phyloP scores from a whole-genome alignment of 1,284 basidiomycete species.

The Boletellus deceptivus region DNA sequence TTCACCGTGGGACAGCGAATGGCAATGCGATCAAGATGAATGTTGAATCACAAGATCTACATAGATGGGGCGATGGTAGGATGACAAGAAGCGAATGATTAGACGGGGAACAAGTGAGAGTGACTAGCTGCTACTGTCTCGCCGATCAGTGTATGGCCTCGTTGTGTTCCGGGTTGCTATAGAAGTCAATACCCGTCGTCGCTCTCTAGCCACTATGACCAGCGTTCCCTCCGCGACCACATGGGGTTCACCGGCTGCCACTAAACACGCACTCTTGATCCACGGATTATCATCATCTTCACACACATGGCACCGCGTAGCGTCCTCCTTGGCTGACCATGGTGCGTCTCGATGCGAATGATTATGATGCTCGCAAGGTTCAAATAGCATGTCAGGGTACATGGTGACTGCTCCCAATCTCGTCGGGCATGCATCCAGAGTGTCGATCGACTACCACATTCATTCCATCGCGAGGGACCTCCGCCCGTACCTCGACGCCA shows the following conservation, averaged over 20 bases:
- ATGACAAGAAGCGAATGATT: too few species aligned
- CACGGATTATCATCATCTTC: constrained; percentile 26
- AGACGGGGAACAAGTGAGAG: too few species aligned
- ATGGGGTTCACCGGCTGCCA: constrained; percentile 20
- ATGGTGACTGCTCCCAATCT: constrained; percentile 26
- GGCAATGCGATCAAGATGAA: too few species aligned
- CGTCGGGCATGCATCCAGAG: constrained; percentile 22
- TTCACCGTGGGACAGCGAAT: too few species aligned
- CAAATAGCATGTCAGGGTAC: constrained; percentile 17
- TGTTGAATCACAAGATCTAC: too few species aligned
- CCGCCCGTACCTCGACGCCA: constrained; percentile 19
- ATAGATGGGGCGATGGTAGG: too few species aligned
- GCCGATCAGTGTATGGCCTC: too few species aligned
- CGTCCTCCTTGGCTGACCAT: constrained; percentile 14
- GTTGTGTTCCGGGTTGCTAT: too few species aligned
- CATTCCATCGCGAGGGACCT: constrained; percentile 20
- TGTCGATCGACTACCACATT: constrained; percentile 13
- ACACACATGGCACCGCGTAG: constrained; percentile 23
- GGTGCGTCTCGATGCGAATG: constrained; percentile 7
- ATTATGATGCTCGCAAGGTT: neutral
- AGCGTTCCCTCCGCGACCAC: constrained; percentile 14
- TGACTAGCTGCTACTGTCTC: too few species aligned
- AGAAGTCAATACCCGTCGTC: neutral
- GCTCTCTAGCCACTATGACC: constrained; percentile 2
- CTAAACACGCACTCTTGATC: constrained; percentile 22